These are phyloP conservation scores for Backusella liffmaniae DNA, from an alignment of 192 early-diverging fungal genomes.

Conservation along the genomic window DNA sequence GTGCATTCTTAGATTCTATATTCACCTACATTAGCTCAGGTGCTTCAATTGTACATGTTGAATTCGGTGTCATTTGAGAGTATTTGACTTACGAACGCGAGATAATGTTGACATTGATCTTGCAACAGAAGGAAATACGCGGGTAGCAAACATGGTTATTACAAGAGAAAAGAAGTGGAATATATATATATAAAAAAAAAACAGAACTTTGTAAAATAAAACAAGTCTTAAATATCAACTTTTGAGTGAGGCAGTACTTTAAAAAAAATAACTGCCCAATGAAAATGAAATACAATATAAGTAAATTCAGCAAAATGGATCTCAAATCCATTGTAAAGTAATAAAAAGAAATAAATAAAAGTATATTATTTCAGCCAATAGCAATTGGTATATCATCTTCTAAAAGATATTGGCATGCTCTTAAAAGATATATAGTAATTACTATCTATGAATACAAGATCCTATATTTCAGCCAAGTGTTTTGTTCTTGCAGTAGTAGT, in stretches of 20 bases:
- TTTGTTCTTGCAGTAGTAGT: too few relatives aligned
- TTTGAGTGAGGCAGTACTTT: not conserved
- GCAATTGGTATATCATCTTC: not conserved
- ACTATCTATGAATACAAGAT: not conserved
- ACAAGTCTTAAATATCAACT: constrained; percentile 2
- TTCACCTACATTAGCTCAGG: not conserved
- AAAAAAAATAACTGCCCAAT: too few relatives aligned
- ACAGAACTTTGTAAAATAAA: not conserved
- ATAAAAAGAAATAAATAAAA: too few relatives aligned
- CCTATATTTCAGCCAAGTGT: not conserved
- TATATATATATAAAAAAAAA: not conserved
- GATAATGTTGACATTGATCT: constrained; percentile 38
- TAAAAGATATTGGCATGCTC: not conserved
- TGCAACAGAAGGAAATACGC: constrained; percentile 5
- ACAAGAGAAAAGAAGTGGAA: not conserved
- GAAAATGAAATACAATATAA: not conserved
- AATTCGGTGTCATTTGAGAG: constrained; percentile 11
- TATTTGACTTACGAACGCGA: constrained; percentile 35
- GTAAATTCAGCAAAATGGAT: not conserved
- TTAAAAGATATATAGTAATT: not conserved
- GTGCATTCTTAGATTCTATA: constrained; percentile 55
- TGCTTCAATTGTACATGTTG: constrained; percentile 20
- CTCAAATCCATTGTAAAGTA: too few relatives aligned
- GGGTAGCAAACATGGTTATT: not conserved
- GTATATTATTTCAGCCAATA: not conserved